phyloP scores from a whole-genome alignment of 108 stramenopile genomes.

The Cyclotella cryptica region DNA sequence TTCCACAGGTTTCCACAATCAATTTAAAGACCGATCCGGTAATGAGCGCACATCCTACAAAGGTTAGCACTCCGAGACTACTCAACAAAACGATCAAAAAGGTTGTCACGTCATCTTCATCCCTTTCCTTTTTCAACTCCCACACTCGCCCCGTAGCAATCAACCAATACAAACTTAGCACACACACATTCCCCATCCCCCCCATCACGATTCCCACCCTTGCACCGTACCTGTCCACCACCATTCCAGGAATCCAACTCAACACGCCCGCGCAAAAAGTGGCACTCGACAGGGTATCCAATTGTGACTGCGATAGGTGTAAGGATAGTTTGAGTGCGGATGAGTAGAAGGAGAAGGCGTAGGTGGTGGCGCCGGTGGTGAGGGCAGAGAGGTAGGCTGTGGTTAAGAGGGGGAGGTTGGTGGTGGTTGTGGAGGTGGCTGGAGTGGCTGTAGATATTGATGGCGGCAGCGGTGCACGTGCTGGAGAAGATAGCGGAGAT shows the following conservation, averaged over 20 bases:
- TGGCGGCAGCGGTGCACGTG: background rate
- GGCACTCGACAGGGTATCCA: conserved; percentile 77
- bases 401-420: conserved; percentile 71
- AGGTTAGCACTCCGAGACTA: conserved; percentile 60
- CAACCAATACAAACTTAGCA: conserved; percentile 68
- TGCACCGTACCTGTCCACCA: conserved; percentile 73
- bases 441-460: background rate
- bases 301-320: conserved; percentile 70
- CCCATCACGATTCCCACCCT: conserved; percentile 59
- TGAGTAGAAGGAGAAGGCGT: conserved; percentile 88
- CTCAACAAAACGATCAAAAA: conserved; percentile 61
- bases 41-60: conserved; percentile 76
- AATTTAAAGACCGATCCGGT: conserved; percentile 87
- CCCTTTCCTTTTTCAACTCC: background rate
- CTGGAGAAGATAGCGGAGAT: background rate
- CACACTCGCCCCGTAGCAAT: conserved; percentile 54
- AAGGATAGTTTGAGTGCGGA: conserved; percentile 72
- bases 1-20: conserved; percentile 68
- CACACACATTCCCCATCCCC: conserved; percentile 57
- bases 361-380: conserved; percentile 85
- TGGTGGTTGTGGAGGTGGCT: background rate
- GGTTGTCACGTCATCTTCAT: background rate
- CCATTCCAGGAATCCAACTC: conserved; percentile 78
- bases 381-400: conserved; percentile 72
- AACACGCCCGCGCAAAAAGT: conserved; percentile 81